These are phyloP conservation scores for Epithele typhae DNA, from an alignment of 768 basidiomycete species.

Conservation along the genomic window DNA sequence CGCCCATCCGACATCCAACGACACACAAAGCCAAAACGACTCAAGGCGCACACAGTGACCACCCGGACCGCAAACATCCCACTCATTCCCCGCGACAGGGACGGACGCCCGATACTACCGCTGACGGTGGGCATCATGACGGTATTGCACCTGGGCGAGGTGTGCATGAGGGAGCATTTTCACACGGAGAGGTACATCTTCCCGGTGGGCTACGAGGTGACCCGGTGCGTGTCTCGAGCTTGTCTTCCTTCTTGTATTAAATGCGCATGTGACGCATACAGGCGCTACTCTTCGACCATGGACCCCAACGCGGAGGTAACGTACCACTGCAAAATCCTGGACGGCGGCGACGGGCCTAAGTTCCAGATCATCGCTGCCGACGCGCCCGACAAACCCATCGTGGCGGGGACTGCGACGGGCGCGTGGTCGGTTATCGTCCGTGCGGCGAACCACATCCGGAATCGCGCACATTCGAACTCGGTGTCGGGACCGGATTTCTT, in stretches of 20 bases:
- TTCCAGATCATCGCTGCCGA: constrained; percentile 81
- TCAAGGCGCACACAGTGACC: constrained; percentile 79
- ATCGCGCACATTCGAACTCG: constrained; percentile 80
- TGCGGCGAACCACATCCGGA: constrained; percentile 75
- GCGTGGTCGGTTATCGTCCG: constrained; percentile 84
- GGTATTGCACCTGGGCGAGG: constrained; percentile 65
- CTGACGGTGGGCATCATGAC: constrained; percentile 87
- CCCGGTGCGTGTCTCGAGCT: constrained; percentile 44
- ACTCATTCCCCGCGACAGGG: constrained; percentile 70
- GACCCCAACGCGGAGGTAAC: constrained; percentile 64
- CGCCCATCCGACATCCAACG: constrained; percentile 29
- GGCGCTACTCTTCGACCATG: constrained; percentile 75
- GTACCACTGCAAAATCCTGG: constrained; percentile 80
- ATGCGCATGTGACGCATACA: constrained; percentile 29
- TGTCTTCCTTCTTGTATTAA: no score
- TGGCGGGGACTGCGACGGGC: constrained; percentile 84
- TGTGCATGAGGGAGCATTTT: constrained; percentile 81
- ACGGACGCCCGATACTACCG: constrained; percentile 67
- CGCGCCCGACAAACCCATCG: constrained; percentile 63
- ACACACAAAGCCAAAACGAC: constrained; percentile 65
- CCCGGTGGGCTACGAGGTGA: constrained; percentile 82
- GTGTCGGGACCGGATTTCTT: constrained; percentile 90
- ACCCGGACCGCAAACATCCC: constrained; percentile 77
- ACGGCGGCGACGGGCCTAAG: constrained; percentile 81
- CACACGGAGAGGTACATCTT: constrained; percentile 88